These are phyloP conservation scores for Castanopsis chinensis DNA, from an alignment of 306 rosid genomes.

Conservation along the genomic window DNA sequence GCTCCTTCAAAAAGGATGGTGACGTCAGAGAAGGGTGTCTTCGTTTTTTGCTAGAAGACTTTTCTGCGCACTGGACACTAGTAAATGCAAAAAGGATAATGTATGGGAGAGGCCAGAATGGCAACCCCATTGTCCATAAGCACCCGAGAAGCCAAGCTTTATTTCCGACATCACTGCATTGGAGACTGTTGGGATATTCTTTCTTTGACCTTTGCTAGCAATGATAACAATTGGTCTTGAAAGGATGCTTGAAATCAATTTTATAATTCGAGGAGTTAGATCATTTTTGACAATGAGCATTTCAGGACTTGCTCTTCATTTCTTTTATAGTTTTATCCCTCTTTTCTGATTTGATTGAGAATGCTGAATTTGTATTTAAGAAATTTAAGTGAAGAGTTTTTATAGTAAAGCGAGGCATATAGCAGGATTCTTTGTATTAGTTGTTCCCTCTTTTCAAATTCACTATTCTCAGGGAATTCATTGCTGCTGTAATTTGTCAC, in stretches of 20 bases:
- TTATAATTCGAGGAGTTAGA: background rate
- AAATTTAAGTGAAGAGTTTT: background rate
- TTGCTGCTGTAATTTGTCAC: too few species aligned
- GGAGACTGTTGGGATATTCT: too few species aligned
- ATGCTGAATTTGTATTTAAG: background rate
- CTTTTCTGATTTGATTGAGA: background rate
- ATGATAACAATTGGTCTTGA: too few species aligned
- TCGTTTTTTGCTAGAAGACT: slow-evolving; percentile 33
- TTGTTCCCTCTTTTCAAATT: too few species aligned
- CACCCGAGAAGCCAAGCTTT: too few species aligned
- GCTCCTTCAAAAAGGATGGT: slow-evolving; percentile 44
- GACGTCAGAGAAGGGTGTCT: slow-evolving; percentile 37
- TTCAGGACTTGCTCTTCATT: background rate
- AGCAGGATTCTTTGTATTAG: background rate
- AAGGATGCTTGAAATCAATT: background rate
- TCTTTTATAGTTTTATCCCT: background rate
- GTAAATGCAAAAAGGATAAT: too few species aligned
- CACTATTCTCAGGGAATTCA: too few species aligned
- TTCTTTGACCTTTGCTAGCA: too few species aligned
- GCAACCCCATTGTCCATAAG: too few species aligned
- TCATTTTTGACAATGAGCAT: background rate
- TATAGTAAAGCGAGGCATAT: background rate
- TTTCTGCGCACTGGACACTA: background rate
- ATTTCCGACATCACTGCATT: too few species aligned
- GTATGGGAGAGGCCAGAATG: too few species aligned